These are phyloP conservation scores for Ceratocystis harringtonii DNA, from an alignment of 2,329 filamentous ascomycete genomes.

Conservation along the genomic window DNA sequence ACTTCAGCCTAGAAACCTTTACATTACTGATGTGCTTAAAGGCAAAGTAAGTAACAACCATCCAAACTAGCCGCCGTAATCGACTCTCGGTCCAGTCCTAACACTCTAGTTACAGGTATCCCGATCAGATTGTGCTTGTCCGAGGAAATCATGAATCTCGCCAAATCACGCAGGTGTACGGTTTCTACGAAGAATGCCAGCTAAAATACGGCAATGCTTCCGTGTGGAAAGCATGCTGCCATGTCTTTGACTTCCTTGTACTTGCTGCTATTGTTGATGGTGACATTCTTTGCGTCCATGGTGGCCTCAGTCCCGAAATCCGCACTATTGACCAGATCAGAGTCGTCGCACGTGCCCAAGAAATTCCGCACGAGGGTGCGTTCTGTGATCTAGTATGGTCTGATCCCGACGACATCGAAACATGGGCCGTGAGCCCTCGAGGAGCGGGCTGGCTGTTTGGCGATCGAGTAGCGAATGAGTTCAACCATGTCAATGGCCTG, in stretches of 20 bases:
- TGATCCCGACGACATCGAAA: conserved; percentile 91
- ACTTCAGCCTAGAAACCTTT: conserved; percentile 97
- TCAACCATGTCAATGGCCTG: conserved; percentile 91
- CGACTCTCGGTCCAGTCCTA: conserved; percentile 17
- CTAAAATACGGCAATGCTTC: conserved; percentile 97
- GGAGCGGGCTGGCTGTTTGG: conserved; percentile 98
- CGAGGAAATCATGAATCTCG: conserved; percentile 96
- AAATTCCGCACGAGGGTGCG: conserved; percentile 95
- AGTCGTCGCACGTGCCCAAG: conserved; percentile 91
- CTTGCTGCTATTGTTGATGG: conserved; percentile 95
- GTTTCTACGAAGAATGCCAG: conserved; percentile 96
- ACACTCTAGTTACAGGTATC: conserved; percentile 52
- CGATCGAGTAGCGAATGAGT: conserved; percentile 93
- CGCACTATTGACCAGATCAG: conserved; percentile 98
- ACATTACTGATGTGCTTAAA: conserved; percentile 94
- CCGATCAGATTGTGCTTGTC: conserved; percentile 86
- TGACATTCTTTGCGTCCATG: conserved; percentile 96
- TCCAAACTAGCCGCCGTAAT: background rate
- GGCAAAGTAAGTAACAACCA: conserved; percentile 34
- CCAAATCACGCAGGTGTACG: conserved; percentile 95
- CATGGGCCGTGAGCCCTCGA: conserved; percentile 85
- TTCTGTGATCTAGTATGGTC: conserved; percentile 99
- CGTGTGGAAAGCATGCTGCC: conserved; percentile 99
- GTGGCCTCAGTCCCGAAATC: conserved; percentile 76
- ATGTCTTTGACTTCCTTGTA: conserved; percentile 97